Base-by-base conservation (phyloP, 78 protist genomes). In the Pigoraptor vietnamica region DNA sequence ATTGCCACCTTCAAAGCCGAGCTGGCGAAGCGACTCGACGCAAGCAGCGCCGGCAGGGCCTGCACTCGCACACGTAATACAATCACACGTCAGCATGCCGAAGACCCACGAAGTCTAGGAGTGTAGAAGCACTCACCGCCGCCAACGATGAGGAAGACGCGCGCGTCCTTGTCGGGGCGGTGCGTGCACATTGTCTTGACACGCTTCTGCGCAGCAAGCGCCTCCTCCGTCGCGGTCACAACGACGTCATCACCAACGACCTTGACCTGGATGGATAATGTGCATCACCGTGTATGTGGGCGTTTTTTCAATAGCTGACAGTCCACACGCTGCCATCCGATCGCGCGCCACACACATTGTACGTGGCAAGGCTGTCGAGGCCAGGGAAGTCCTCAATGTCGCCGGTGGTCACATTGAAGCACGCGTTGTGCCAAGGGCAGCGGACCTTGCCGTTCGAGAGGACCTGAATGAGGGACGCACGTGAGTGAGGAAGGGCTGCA, bases 351-450 rank as follows among this genome's bases (percentile, higher is more conserved):
- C 56, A 19, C 14, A 40, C 87, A 33, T 23, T 10, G 23, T 25
- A 87, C 89, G 2, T 87, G 25, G 6, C 24, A 39, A 37, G n/a
- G 14, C 89, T 9, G 37, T 92, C 91, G 32, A 67, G 1, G n/a
- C 91, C 91, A 21, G 93, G 93, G 39, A 39, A 2, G 56, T 92
- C 93, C 34, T 92, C 93, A 35, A 92, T 92, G 87, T 92, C 93
- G 24, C 93, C 93, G 1, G 93, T 88, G 33, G 2, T 40, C 40
- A 39, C 55, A 33, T 36, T 87, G 93, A 92, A 92, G 84, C 93
- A 92, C 14, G 93, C 93, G 32, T 91, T 91, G 86, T 92, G 93
- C 93, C 91, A 87, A 6, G 90, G 93, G 67, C 93, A 92, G 87
- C 35, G 39, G 10, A 92, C 86, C 1, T 32, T 0, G 29, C 93